These are phyloP conservation scores for Domatiomyces globalis DNA, from an alignment of 2,329 filamentous ascomycete genomes.

Conservation along the genomic window DNA sequence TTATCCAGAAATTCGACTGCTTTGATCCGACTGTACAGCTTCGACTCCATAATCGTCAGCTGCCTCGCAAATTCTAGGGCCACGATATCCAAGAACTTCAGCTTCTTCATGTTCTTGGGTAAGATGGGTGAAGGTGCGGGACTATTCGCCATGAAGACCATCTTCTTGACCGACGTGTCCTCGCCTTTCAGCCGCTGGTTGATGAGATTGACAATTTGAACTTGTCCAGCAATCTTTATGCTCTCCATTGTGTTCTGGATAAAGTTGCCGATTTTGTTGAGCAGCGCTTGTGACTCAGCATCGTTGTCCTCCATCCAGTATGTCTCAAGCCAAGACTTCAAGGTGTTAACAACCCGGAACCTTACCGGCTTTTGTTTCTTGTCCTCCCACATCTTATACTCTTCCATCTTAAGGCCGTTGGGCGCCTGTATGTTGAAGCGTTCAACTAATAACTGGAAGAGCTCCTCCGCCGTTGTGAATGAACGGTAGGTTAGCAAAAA, in stretches of 20 bases:
- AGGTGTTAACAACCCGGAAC: slow-evolving; percentile 90
- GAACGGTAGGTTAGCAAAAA: slow-evolving; percentile 95
- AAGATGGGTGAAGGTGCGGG: slow-evolving; percentile 78
- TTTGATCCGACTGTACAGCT: slow-evolving; percentile 88
- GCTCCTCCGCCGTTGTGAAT: slow-evolving; percentile 76
- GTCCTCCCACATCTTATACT: slow-evolving; percentile 80
- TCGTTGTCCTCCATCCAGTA: slow-evolving; percentile 97
- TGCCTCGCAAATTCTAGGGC: slow-evolving; percentile 93
- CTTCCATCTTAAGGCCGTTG: slow-evolving; percentile 56
- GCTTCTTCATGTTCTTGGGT: slow-evolving; percentile 98
- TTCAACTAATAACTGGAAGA: slow-evolving; percentile 85
- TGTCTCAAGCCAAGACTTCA: slow-evolving; percentile 96
- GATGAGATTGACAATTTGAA: slow-evolving; percentile 68
- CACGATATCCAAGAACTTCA: slow-evolving; percentile 97
- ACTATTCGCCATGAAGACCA: slow-evolving; percentile 74
- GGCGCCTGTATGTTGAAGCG: slow-evolving; percentile 88
- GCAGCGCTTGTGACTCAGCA: slow-evolving; percentile 67
- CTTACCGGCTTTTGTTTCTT: slow-evolving; percentile 92
- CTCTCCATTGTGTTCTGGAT: slow-evolving; percentile 84
- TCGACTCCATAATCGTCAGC: slow-evolving; percentile 90
- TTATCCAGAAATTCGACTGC: slow-evolving; percentile 94
- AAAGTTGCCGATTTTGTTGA: slow-evolving; percentile 80
- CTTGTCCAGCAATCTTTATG: slow-evolving; percentile 80
- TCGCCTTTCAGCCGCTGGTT: slow-evolving; percentile 81
- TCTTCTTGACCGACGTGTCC: slow-evolving; percentile 68